Base-by-base conservation (phyloP, 2,329 filamentous ascomycete genomes). In the Colletotrichum tanaceti region DNA sequence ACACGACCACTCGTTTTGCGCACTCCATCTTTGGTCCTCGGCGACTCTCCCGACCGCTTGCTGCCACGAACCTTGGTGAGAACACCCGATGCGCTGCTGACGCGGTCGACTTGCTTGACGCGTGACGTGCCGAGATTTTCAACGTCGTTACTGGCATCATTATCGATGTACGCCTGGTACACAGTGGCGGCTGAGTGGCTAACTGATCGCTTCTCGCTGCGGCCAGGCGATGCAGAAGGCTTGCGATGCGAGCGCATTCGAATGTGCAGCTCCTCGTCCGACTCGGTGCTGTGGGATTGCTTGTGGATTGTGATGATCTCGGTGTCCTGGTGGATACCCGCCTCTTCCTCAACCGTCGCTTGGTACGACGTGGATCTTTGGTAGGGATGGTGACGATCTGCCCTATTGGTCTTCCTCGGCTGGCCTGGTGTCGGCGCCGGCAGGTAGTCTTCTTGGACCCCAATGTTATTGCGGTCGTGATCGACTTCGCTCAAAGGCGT, bases 391-490 rank as follows among this genome's bases (percentile, higher is more conserved):
- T 93, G 91, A 32, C 91, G 89, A 74, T 94, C 93, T 68, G 89
- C 87, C 65, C 93, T 90, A 72, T 90, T 91, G 18, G 91, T 92
- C 85, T 99, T 98, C 71, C 96, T 90, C 35, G 96, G 96, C 78
- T 99, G 96, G 2, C 96, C 96, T 0, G 96, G 96, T 5, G 96
- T 99, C 3, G 96, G 96, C 0, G 94, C 95, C 3, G 96, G 96
- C 5, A 99, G 87, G 74, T 97, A 97, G 77, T 98, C 94, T 72
- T 98, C 94, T 75, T 93, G 88, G n/a, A 89, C 86, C 58, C 88
- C 86, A 72, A 88, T 84, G 73, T 87, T 89, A 75, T 85, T 87
- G 75, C 86, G 82, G 73, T 98, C 97, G 72, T 92, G 89, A 74
- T 97, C 93, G 71, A 99, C 93, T 80, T 99, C 96, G 62, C 95